Base-by-base conservation (phyloP, 2,329 filamentous ascomycete genomes). In the Stemphylium vesicarium region DNA sequence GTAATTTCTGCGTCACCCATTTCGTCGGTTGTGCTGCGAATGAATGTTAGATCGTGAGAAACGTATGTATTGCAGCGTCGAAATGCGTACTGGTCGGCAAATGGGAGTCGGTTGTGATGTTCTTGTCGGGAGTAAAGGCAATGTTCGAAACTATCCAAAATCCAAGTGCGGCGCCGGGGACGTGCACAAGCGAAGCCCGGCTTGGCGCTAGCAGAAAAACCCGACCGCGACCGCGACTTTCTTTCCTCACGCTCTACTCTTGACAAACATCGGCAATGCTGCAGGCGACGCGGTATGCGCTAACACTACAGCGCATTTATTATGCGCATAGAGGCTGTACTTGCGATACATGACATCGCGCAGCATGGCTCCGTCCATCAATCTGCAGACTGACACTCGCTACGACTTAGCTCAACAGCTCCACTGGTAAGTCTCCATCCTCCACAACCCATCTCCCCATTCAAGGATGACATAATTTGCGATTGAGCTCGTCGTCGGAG, bases 381-480 rank as follows among this genome's bases (percentile, higher is more conserved):
- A 35, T 42, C 43, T 40, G 26, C 32, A 46, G 31, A 56, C 49
- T 46, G 31, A 48, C 33, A 40, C 45, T 40, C 44, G 51, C 45
- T 46, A 36, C 51, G 22, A 33, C 2, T 36, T 29, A 31, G 38
- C 1, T 35, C 18, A n/a, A 22, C 40, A 44, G 46, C 36, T 50
- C 35, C 15, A 63, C 50, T 63, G 60, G 69, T 72, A 69, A 54
- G 69, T 68, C 37, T 44, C 33, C 52, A 42, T 15, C 35, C 42
- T 56, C 32, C 35, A 49, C 32, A 45, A 16, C 40, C 22, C 12
- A 53, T 32, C 37, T 38, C 54, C 44, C 56, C 50, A 38, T 55
- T 42, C 50, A 52, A 89, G 91, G 93, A 96, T 96, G 92, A 89
- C 82, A 90, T 91, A 96, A 96, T 97, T 97, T 97, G 92, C 93